Evolutionary conservation across 768 basidiomycete genomes (phyloP), one percentile per base, ranked within the genome.

Genomic region (Mycena maculata): DNA sequence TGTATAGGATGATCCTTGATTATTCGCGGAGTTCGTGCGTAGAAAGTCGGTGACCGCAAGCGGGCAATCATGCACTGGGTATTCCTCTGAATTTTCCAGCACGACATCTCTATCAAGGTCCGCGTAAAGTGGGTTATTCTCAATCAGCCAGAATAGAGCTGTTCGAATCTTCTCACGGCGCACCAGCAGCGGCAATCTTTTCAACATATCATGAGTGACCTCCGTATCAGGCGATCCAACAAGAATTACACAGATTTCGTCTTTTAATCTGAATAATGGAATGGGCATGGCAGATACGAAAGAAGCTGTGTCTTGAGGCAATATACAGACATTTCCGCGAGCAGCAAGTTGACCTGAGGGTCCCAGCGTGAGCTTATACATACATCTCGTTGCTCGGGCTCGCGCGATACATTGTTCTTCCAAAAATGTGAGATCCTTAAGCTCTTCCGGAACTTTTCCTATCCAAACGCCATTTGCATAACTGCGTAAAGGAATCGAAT

Each of bases 191-290:
- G 72, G 73, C 2, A 66, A 50, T n/a, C 55, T 71, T 31, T 22
- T 22, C 1, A 72, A 44, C 50, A 64, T 62, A n/a, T 64, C 70
- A 25, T 30, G 28, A 20, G 65, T 71, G 15, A 72, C 56, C 18
- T 66, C 60, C 11, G 63, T 66, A 31, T 62, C 62, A 22, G 71
- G 50, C 16, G 73, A 72, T 10, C 69, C 68, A 39, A 74, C 73
- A 15, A 74, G 61, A 49, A 74, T 68, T 2, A 74, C 63, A 68
- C 56, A 72, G 22, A 74, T 69, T 45, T 72, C 72, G 33, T 69
- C 71, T 23, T 33, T 39, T 1, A 74, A 31, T 23, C 33, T 15
- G n/a, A n/a, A n/a, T n/a, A n/a, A n/a, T n/a, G n/a, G n/a, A n/a
- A n/a, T n/a, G n/a, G n/a, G n/a, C n/a, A 72, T 57, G 28, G 50